phyloP scores from a whole-genome alignment of 495 filamentous ascomycete genomes.

The Cladorrhinum samala region DNA sequence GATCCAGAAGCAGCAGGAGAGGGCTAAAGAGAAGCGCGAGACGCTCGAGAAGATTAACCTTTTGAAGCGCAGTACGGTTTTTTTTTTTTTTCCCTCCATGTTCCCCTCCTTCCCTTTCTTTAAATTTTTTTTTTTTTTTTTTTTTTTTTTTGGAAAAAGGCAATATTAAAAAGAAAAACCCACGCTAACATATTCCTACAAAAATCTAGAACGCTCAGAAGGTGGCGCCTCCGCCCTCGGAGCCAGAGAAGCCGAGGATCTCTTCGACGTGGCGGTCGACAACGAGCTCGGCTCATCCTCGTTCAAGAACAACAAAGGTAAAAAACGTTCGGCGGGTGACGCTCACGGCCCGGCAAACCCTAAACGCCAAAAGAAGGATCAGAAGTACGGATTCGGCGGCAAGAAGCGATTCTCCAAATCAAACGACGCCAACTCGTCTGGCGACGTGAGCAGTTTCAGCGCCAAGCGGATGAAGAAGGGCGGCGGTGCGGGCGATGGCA shows the following conservation, averaged over 20 bases:
- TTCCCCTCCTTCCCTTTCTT: not conserved
- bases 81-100: no score
- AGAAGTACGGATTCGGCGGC: conserved; percentile 89
- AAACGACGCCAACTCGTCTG: conserved; percentile 70
- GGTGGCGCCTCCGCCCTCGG: conserved; percentile 51
- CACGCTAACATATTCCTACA: conserved; percentile 7
- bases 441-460: conserved; percentile 73
- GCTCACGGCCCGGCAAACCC: conserved; percentile 40
- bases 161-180: no score
- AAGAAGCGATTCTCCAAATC: conserved; percentile 89
- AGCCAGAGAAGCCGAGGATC: conserved; percentile 76
- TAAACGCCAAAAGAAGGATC: conserved; percentile 89
- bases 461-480: conserved; percentile 73
- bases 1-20: conserved; percentile 89
- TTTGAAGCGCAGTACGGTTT: conserved; percentile 80
- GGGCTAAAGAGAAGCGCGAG: conserved; percentile 82
- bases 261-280: conserved; percentile 93
- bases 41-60: conserved; percentile 88
- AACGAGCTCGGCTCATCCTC: conserved; percentile 52
- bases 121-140: not conserved
- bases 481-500: conserved; percentile 15
- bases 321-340: conserved; percentile 27
- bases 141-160: no score
- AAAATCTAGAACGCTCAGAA: conserved; percentile 76
- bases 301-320: conserved; percentile 33